Evolutionary conservation across 2,329 filamentous ascomycete species (phyloP), one percentile per base, ranked within the genome.

Genomic region (Pseudonectria foliicola): DNA sequence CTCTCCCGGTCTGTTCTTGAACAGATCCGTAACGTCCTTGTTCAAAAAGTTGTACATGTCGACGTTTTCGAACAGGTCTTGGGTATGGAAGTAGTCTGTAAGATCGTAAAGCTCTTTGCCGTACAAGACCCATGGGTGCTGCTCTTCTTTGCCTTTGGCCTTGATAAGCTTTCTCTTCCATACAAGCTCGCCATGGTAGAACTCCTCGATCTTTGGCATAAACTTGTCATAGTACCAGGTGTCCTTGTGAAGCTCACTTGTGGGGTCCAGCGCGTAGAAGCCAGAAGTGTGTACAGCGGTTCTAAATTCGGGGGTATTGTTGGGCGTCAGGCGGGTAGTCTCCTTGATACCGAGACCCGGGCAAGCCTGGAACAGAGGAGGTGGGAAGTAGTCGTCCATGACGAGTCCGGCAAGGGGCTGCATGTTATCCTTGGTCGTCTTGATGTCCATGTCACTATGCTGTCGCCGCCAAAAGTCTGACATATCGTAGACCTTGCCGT

Each of bases 401-500:
- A 89, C 80, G 48, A 77, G 53, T 23, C 92, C 92, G 26, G 78
- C 85, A 45, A 95, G 80, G 2, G 77, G 78, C 44, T 77, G 54
- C 92, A 98, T 96, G 36, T 68, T 62, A 2, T 71, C 65, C 4
- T 64, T 67, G 1, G 70, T 73, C 0, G 79, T 82, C 38, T 80
- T 68, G 33, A 75, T 77, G 31, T 59, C 62, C 1, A 50, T 79
- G 53, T 93, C 87, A 55, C 86, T 90, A 65, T 98, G 92, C 38
- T 93, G 77, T 14, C 75, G 63, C 53, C 75, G 85, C 78, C 82
- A 95, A 59, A 94, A 98, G 37, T 89, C 85, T 34, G 80, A 77
- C 29, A 98, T 77, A 52, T 98, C 92, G 62, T 96, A 98, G 23
- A 96, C 90, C 27, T 79, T 78, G 43, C 92, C 92, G 38, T 81